These are phyloP conservation scores for Macrophomina phaseolina DNA, from an alignment of 2,329 filamentous ascomycete species.

Conservation along the genomic window DNA sequence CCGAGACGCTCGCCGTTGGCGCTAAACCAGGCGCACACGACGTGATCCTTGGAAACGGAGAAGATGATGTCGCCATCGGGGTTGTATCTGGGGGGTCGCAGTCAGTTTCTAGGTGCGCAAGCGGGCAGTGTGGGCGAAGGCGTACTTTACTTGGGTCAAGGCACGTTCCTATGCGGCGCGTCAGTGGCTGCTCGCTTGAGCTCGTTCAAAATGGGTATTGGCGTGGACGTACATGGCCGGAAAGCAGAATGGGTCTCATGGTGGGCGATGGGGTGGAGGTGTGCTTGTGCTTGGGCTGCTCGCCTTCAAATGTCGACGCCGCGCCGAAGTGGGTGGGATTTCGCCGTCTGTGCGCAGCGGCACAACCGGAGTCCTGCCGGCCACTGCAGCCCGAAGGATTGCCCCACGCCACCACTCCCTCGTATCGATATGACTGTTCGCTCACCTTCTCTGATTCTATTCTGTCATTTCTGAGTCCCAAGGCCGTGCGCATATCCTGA, in stretches of 20 bases:
- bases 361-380: constrained; percentile 18
- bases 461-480: too few species aligned
- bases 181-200: constrained; percentile 34
- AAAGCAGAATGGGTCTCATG: constrained; percentile 96
- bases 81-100: constrained; percentile 32
- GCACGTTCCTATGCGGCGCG: constrained; percentile 72
- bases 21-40: constrained; percentile 95
- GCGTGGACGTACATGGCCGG: constrained; percentile 73
- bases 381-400: background rate
- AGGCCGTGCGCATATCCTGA: too few species aligned
- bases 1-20: constrained; percentile 98
- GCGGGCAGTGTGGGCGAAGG: constrained; percentile 6
- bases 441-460: background rate
- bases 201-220: background rate
- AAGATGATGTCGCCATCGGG: constrained; percentile 96
- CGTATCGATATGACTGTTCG: background rate
- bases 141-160: constrained; percentile 89
- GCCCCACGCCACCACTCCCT: background rate
- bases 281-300: constrained; percentile 15
- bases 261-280: constrained; percentile 31
- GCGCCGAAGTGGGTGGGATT: constrained; percentile 27
- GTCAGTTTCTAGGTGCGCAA: constrained; percentile 7
- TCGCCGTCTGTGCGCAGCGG: constrained; percentile 23
- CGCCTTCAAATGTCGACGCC: constrained; percentile 26
- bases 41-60: constrained; percentile 93